phyloP scores from a whole-genome alignment of 192 early-diverging fungal genomes.

The Thoreauomyces humboldtii region DNA sequence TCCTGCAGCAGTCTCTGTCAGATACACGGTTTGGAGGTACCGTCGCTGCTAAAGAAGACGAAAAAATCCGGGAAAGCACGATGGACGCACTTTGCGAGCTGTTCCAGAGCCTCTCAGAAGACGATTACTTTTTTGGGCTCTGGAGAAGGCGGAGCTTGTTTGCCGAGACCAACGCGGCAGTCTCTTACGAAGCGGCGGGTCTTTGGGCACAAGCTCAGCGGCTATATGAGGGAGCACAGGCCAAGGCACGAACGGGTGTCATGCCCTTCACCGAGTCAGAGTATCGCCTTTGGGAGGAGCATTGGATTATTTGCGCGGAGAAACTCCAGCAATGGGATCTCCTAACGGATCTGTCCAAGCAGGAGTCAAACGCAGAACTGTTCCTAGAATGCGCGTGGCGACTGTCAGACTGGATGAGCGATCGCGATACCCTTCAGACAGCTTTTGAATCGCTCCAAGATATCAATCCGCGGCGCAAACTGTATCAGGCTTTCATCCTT shows the following conservation, averaged over 20 bases:
- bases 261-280: constrained; percentile 92
- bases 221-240: constrained; percentile 89
- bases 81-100: constrained; percentile 88
- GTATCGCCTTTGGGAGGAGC: constrained; percentile 96
- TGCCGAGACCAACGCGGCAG: constrained; percentile 90
- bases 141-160: constrained; percentile 89
- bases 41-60: constrained; percentile 70
- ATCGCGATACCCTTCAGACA: constrained; percentile 71
- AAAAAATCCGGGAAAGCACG: constrained; percentile 82
- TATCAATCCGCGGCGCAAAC: constrained; percentile 67
- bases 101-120: constrained; percentile 78
- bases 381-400: constrained; percentile 92
- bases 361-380: constrained; percentile 83
- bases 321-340: constrained; percentile 98
- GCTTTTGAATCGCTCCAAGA: constrained; percentile 63
- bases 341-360: constrained; percentile 85
- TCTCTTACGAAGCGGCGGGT: constrained; percentile 92
- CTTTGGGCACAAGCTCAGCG: constrained; percentile 91
- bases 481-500: constrained; percentile 85
- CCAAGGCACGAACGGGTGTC: constrained; percentile 80
- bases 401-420: constrained; percentile 88
- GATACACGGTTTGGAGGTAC: constrained; percentile 46
- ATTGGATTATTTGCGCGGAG: constrained; percentile 89
- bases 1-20: constrained; percentile 70
- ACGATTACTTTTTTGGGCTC: constrained; percentile 89